A percentile compares a stretch with the other conserved stretches of the same genome.
Conservation (phyloP, 169 alveolate genomes). For the Plasmodium adleri region DNA sequence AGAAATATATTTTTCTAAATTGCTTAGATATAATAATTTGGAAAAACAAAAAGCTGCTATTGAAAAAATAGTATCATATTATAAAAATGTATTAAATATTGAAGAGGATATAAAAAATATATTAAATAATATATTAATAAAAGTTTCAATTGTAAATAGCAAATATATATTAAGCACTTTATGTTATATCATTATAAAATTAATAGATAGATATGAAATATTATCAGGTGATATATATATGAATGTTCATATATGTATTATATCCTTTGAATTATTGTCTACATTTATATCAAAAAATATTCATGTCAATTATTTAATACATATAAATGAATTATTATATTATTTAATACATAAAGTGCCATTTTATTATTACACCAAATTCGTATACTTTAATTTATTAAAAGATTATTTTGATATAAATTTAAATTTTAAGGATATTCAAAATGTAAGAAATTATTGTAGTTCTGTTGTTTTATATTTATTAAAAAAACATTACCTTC, state of each 20-base stretch:
- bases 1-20: constrained; percentile 47
- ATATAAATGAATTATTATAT: constrained; percentile 50
- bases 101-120: constrained; percentile 31
- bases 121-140: background rate
- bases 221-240: constrained; percentile 21
- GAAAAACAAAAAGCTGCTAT: constrained; percentile 33
- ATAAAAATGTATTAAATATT: constrained; percentile 11
- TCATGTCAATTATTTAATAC: background rate
- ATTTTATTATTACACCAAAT: constrained; percentile 28
- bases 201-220: constrained; percentile 38
- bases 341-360: constrained; percentile 45
- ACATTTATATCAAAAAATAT: constrained; percentile 35
- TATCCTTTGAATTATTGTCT: constrained; percentile 8
- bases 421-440: constrained; percentile 12
- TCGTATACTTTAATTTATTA: constrained; percentile 13
- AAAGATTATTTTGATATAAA: constrained; percentile 14
- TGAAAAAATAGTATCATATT: constrained; percentile 44
- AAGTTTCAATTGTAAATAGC: background rate
- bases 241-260: constrained; percentile 19
- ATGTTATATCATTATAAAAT: constrained; percentile 47
- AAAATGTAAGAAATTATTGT: constrained; percentile 39
- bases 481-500: constrained; percentile 46
- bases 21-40: constrained; percentile 30
- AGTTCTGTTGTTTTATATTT: constrained; percentile 52
- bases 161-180: constrained; percentile 14